A percentile compares a stretch with the other conserved stretches of the same genome.
phyloP scores from a whole-genome alignment of 176 grass and related monocot species.

The Otatea glauca region DNA sequence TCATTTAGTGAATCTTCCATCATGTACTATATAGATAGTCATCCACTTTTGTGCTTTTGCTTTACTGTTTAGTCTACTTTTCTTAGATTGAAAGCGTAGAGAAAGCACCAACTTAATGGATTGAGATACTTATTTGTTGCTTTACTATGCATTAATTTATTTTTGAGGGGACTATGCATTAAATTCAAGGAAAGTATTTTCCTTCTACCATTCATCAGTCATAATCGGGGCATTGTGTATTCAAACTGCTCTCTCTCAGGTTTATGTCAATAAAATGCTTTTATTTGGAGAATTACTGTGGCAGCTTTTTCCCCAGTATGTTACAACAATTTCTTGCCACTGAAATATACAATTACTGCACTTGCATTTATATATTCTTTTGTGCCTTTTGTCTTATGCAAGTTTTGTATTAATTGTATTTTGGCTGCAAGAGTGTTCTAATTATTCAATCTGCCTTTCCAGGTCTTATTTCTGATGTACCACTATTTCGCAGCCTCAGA shows the following conservation, averaged over 20 bases:
- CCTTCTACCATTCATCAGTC: neutral
- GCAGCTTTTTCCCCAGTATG: neutral
- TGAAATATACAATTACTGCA: slow-evolving; percentile 13
- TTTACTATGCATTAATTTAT: neutral
- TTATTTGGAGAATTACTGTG: neutral
- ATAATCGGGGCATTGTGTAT: neutral
- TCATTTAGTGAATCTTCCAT: slow-evolving; percentile 28
- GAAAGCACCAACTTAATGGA: no score
- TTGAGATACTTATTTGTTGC: neutral
- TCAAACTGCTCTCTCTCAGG: neutral
- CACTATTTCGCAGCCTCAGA: slow-evolving; percentile 76
- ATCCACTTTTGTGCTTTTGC: neutral
- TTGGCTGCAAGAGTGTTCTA: slow-evolving; percentile 4
- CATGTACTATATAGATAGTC: neutral
- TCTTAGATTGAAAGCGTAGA: neutral
- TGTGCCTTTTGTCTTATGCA: neutral
- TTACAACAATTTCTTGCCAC: slow-evolving; percentile 9
- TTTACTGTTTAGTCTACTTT: neutral
- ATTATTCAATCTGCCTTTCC: slow-evolving; percentile 38
- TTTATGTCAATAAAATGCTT: neutral
- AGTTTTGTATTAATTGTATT: neutral
- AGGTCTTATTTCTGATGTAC: slow-evolving; percentile 90
- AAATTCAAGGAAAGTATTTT: neutral
- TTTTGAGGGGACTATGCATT: neutral
- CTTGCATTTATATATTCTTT: neutral